Conservation (phyloP, 805 yeast species). For the Starmera pachycereana region DNA sequence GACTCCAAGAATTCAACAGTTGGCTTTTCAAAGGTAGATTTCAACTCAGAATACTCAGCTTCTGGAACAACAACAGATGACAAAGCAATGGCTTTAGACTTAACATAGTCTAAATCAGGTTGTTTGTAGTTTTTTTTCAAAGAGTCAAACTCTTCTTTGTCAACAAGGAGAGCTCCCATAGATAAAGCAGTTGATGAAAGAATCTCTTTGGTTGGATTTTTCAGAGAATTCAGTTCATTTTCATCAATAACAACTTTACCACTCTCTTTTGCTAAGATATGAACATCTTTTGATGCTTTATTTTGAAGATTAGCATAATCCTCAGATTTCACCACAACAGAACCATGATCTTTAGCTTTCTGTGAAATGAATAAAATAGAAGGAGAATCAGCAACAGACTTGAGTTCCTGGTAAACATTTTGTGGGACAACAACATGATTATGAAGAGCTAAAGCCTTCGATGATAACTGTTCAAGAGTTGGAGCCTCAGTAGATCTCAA, state of each 20-base stretch:
- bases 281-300: constrained; percentile 1
- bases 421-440: constrained; percentile 16
- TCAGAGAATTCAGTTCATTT: constrained; percentile 4
- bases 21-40: constrained; percentile 2
- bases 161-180: neutral
- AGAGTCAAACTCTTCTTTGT: neutral
- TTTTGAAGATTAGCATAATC: neutral
- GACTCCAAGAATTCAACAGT: constrained; percentile 7
- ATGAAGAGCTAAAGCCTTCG: constrained; percentile 8
- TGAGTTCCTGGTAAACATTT: constrained; percentile 15
- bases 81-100: constrained; percentile 7
- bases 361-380: constrained; percentile 2
- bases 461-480: constrained; percentile 13
- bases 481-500: constrained; percentile 15
- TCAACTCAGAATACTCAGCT: constrained; percentile 5
- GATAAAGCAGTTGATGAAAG: neutral
- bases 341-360: constrained; percentile 11
- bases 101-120: constrained; percentile 10
- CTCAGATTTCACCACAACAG: constrained; percentile 9
- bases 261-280: constrained; percentile 2
- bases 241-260: constrained; percentile 1
- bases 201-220: constrained; percentile 4
- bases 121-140: constrained; percentile 4
- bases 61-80: constrained; percentile 1
- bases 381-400: constrained; percentile 12